These are phyloP conservation scores for Kodamaea kaohsiungensis DNA, from an alignment of 805 yeast species.

Conservation along the genomic window DNA sequence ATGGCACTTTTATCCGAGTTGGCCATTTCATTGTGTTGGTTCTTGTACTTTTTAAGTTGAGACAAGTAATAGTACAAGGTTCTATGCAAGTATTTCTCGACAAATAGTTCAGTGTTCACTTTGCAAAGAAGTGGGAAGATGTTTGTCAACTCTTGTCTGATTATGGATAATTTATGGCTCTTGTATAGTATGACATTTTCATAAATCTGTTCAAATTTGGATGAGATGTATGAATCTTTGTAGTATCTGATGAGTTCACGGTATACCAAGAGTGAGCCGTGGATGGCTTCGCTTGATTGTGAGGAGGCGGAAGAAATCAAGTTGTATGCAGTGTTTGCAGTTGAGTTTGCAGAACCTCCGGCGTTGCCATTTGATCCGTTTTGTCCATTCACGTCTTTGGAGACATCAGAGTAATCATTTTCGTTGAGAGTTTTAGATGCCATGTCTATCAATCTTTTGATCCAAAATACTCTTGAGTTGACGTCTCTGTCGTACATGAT, in stretches of 20 bases:
- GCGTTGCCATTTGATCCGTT: conserved; percentile 11
- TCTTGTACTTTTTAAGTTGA: conserved; percentile 69
- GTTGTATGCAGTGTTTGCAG: conserved; percentile 20
- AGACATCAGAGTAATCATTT: conserved; percentile 8
- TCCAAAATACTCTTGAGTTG: conserved; percentile 72
- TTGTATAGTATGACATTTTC: conserved; percentile 72
- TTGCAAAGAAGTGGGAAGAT: conserved; percentile 82
- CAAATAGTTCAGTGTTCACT: conserved; percentile 73
- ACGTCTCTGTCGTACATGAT: conserved; percentile 80
- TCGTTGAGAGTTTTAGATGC: conserved; percentile 58
- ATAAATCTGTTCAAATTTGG: conserved; percentile 74
- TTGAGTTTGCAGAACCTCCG: conserved; percentile 8
- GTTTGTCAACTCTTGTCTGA: conserved; percentile 81
- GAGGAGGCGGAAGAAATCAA: conserved; percentile 22
- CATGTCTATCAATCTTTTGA: conserved; percentile 64
- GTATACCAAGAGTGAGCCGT: conserved; percentile 81
- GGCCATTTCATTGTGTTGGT: conserved; percentile 37
- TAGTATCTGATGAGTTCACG: conserved; percentile 68
- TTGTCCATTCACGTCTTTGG: conserved; percentile 7
- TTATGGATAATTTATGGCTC: conserved; percentile 72
- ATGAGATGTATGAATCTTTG: conserved; percentile 70
- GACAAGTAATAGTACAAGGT: conserved; percentile 75
- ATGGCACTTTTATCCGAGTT: conserved; percentile 70
- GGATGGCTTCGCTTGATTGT: conserved; percentile 64
- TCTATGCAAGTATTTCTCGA: conserved; percentile 76